These are phyloP conservation scores for Alloteropsis semialata DNA, from an alignment of 176 grass and related monocot species.

Conservation along the genomic window DNA sequence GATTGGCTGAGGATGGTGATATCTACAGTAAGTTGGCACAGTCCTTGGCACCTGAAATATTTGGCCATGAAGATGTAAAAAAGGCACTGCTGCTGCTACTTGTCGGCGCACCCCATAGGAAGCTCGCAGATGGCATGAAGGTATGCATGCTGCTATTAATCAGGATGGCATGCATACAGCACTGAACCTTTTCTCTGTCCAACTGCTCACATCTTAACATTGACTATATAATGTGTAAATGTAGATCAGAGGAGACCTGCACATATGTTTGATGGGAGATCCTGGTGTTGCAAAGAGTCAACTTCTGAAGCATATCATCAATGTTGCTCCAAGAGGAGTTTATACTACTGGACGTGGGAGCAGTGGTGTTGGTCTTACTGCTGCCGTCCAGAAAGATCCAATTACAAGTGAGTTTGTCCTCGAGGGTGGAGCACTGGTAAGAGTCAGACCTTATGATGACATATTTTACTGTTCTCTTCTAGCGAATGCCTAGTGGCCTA, in stretches of 20 bases:
- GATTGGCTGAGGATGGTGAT: constrained; percentile 91
- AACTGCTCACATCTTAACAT: background rate
- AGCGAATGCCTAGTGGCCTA: background rate
- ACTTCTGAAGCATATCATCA: constrained; percentile 98
- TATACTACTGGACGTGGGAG: constrained; percentile 97
- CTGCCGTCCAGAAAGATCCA: constrained; percentile 93
- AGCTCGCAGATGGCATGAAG: constrained; percentile 98
- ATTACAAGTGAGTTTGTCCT: constrained; percentile 98
- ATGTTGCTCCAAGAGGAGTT: constrained; percentile 96
- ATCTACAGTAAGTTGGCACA: constrained; percentile 88
- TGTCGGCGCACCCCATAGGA: constrained; percentile 91
- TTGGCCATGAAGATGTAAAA: constrained; percentile 99
- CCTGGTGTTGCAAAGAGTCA: constrained; percentile 99
- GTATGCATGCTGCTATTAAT: constrained; percentile 36
- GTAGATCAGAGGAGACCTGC: constrained; percentile 98
- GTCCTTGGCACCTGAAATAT: constrained; percentile 98
- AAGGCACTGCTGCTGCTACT: constrained; percentile 92
- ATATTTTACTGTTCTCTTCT: constrained; percentile 3
- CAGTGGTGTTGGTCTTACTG: constrained; percentile 97
- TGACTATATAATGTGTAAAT: background rate
- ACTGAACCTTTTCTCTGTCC: background rate
- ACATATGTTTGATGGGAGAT: constrained; percentile 98
- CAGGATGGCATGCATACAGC: background rate
- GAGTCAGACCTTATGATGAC: constrained; percentile 3
- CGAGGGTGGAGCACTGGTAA: constrained; percentile 98